Evolutionary conservation across 225 moss, liverwort and hornwort species (phyloP), one percentile per base, ranked within the genome.

Genomic region (Physcomitrium patens): DNA sequence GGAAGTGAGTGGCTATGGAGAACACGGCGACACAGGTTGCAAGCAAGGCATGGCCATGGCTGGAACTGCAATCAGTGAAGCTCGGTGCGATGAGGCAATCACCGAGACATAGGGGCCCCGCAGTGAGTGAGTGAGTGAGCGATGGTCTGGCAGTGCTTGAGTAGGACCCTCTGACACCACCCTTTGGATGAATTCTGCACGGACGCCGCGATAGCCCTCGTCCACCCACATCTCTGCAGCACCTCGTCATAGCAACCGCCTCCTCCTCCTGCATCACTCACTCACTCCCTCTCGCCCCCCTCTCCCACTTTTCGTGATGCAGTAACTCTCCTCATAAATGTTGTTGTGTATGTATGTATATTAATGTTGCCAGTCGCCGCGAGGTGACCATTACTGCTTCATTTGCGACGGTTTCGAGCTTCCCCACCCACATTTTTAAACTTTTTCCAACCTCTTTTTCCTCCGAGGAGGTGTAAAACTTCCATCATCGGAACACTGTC

Each of bases 21-120:
- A 37, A 4, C 31, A 37, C 31, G 31, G 15, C 12, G 49, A 3
- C 12, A 49, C 12, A 12, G 48, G 47, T n/a, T 13, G 59, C 24
- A 23, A 24, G 7, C 49, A n/a, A 0, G 60, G 60, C 13, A 18
- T 3, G 54, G 65, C 44, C 55, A 74, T 74, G 65, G 74, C 31
- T 7, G 31, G 24, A 3, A 7, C 64, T 65, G 56, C 74, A 74
- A 74, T 74, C 65, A 74, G 74, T 74, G 74, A 18, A 46, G 65
- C 17, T 48, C 3, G 69, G 54, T 70, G 58, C 58, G 18, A 58
- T 58, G 59, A 59, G 59, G 62, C 73, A 37, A 31, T 50, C 53
- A 17, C 59, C 31, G 31, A 37, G 7, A 37, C 2, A 37, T 2
- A 26, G 46, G 58, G 58, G 26, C 70, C 58, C 70, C 44, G 70